Base-by-base conservation (phyloP, 345 rosid species). In the Pistacia atlantica region DNA sequence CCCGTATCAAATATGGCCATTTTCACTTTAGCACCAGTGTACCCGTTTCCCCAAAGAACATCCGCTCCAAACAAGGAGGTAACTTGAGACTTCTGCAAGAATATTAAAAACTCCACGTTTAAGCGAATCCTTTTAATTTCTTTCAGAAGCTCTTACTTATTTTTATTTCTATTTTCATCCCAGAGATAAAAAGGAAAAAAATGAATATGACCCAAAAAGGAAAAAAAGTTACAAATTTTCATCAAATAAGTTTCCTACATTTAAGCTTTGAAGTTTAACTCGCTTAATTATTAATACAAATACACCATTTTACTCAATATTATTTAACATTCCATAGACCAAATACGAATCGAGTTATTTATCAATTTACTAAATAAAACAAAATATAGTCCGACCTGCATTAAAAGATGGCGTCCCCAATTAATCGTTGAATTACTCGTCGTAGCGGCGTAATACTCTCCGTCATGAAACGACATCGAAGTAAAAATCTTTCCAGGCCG, bases 1-100 rank as follows among this genome's bases (percentile, higher is more conserved):
- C 99, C 99, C 8, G 99, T 95, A 85, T 95, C 99, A 82, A 95
- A 95, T 82, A 95, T 93, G 33, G 98, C 98, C 99, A 95, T 93
- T 83, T 87, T 95, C n/a, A 95, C 98, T 83, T 93, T 95, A 79
- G 89, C 81, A 79, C 98, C 99, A 49, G 97, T 91, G 67, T 87
- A 89, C n/a, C 99, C 99, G 73, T 93, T 93, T 69, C 77, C 73
- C 99, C 99, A 95, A 12, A 95, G 95, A 67, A 52, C 89, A 72
- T 92, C 95, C 10, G 99, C 98, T 75, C 99, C 99, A 85, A 95
- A 95, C 83, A 93, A 80, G 62, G 99, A 95, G 78, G 99, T 95
- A 45, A 95, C 90, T 82, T 93, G 98, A 69, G 93, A 90, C 84
- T 83, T 92, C 99, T 91, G 86, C 86, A 80, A 49, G 59, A 63